These are phyloP conservation scores for Sarocladiaceae sp. DNA, from an alignment of 2,329 filamentous ascomycete species.

Conservation along the genomic window DNA sequence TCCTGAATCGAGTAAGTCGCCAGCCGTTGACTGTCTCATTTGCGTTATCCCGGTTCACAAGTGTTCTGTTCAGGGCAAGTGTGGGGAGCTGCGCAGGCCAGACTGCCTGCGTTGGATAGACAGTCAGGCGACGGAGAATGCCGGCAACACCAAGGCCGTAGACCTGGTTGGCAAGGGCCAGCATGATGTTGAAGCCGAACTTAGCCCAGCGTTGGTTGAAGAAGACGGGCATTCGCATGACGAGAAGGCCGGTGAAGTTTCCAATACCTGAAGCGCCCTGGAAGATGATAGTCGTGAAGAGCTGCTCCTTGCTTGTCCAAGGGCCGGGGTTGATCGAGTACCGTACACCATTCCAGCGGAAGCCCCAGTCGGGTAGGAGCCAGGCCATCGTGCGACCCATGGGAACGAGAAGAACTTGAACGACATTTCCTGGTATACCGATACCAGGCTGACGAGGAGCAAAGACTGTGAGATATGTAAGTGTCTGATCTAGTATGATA, in stretches of 20 bases:
- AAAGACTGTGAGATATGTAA: conserved; percentile 10
- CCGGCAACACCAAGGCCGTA: conserved; percentile 29
- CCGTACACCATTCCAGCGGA: conserved; percentile 27
- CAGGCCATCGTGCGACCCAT: conserved; percentile 33
- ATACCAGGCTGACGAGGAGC: conserved; percentile 14
- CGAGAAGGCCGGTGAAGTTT: conserved; percentile 22
- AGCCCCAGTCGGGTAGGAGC: conserved; percentile 37
- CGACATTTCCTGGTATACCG: conserved; percentile 27
- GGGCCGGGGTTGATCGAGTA: conserved; percentile 36
- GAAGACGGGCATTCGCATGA: conserved; percentile 24
- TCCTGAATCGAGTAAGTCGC: conserved; percentile 38
- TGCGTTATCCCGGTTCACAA: conserved; percentile 26
- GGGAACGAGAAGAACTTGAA: conserved; percentile 39
- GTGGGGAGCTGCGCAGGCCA: conserved; percentile 30
- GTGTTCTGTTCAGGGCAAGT: conserved; percentile 27
- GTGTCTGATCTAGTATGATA: too few species aligned
- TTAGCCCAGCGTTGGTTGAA: conserved; percentile 26
- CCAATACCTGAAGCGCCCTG: conserved; percentile 19
- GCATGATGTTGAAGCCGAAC: conserved; percentile 25
- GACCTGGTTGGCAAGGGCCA: conserved; percentile 27
- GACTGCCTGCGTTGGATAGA: conserved; percentile 29
- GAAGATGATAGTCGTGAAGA: conserved; percentile 35
- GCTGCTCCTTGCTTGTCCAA: conserved; percentile 39
- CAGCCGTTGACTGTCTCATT: conserved; percentile 36
- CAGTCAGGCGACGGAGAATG: conserved; percentile 27